A percentile compares a stretch with the other conserved stretches of the same genome.
Conservation (phyloP, 2,329 filamentous ascomycete species). For the Annulohypoxylon truncatum region DNA sequence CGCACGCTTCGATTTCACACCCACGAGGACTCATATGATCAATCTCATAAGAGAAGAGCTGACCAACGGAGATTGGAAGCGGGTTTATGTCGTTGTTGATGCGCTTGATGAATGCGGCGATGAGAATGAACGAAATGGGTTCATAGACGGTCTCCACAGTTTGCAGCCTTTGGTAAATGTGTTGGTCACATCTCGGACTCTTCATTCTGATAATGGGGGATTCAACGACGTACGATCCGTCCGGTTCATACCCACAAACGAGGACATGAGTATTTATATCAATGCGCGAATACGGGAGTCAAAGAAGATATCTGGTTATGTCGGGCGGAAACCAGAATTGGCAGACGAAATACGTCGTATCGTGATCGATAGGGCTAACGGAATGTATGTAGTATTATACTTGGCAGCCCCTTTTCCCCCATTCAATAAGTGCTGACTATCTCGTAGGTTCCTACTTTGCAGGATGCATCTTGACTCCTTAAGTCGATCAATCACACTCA, state of each 20-base stretch:
- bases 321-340: conserved; percentile 19
- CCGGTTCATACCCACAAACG: conserved; percentile 23
- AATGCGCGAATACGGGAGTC: conserved; percentile 26
- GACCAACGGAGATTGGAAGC: conserved; percentile 13
- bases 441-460: conserved; percentile 29
- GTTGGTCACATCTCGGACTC: conserved; percentile 28
- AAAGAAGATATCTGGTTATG: conserved; percentile 27
- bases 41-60: conserved; percentile 30
- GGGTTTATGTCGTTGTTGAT: conserved; percentile 27
- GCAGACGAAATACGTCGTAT: conserved; percentile 22
- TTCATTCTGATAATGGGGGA: conserved; percentile 14
- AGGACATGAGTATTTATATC: conserved; percentile 36
- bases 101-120: conserved; percentile 31
- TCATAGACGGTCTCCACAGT: conserved; percentile 28
- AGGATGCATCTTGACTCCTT: conserved; percentile 34
- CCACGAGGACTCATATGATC: conserved; percentile 21
- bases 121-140: conserved; percentile 29
- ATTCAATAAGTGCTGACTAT: neutral
- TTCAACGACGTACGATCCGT: conserved; percentile 21
- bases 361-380: conserved; percentile 31
- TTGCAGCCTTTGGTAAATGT: conserved; percentile 29
- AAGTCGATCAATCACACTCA: conserved; percentile 27
- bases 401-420: neutral
- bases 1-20: conserved; percentile 27
- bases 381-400: conserved; percentile 19